Evolutionary conservation across 2,329 filamentous ascomycete genomes (phyloP), one percentile per base, ranked within the genome.

Genomic region (Ophiostoma australiae): DNA sequence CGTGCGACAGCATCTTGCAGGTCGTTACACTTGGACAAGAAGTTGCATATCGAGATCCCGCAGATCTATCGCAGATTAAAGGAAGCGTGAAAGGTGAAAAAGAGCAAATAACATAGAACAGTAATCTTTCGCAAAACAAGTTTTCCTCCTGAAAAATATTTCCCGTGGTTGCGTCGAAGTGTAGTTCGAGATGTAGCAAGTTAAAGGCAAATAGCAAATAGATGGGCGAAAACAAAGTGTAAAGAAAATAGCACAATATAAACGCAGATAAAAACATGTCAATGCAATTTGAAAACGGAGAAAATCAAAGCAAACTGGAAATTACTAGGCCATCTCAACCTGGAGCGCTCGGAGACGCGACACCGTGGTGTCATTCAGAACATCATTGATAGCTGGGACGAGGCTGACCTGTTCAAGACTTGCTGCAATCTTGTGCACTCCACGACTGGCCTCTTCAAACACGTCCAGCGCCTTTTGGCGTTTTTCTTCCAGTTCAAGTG

Each of bases 381-480:
- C 55, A 7, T 67, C 33, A 17, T 70, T 65, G 27, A 74, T 66
- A 2, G 44, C 70, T 0, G 67, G 67, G 1, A 71, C 73, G 1
- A 74, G 33, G 7, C 48, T 27, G 7, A 74, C 68, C 0, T 31
- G 17, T 55, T 67, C 52, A 1, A 74, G 69, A 23, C 71, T 61
- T 1, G 1, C n/a, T 1, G 70, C 58, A n/a, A 72, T 13, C 33
- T 37, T 6, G 1, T n/a, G 61, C 0, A 71, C 66, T n/a, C 70
- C 72, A 1, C 33, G 52, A 7, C 61, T 31, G 0, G 73, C 71
- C 20, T 67, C 44, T 11, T 72, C 70, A 31, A 69, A 70, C 0
- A 68, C 23, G 0, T 15, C 52, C 5, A 74, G 39, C 0, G 68
- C 69, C 4, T 33, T 33, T 1, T 65, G 58, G 7, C 72, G 70